Evolutionary conservation across 257 asterid species (phyloP), one percentile per base, ranked within the genome.

Genomic region (Fraxinus quadrangulata): DNA sequence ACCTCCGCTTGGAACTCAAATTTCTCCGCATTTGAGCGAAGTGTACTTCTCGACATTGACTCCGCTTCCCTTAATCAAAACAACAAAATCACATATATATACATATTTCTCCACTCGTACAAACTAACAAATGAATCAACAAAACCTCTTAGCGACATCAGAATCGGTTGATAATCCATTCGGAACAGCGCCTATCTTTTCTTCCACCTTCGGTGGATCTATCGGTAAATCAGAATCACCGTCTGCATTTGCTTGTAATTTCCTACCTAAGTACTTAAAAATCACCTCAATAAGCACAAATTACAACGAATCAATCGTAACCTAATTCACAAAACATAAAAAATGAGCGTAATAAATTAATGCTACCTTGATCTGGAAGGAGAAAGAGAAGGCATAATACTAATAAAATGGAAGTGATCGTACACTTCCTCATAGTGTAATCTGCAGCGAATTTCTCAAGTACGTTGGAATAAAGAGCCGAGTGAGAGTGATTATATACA

Each of bases 1-100:
- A 94, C 99, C 90, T 94, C 97, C 36, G 97, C 97, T 84, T 94
- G 99, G 88, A 94, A 94, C 89, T 94, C 90, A 67, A 91, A 92
- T 86, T 94, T 94, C 92, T 94, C 91, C 68, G 94, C 97, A 77
- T 74, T 83, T 24, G 95, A 84, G 10, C 97, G 96, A 73, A 90
- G 89, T 3, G 82, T 79, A 71, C 74, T 89, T 81, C 86, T 87
- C 37, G 97, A 91, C 92, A 94, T 94, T 28, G 98, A 93, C 83
- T 90, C 98, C 67, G 96, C 83, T 84, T 95, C 98, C 82, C 99
- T 94, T 75, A 16, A 85, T 51, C 80, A 86, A 86, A 77, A 30
- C 31, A 42, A 69, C 30, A 33, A 80, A 63, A 74, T 54, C 33
- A 36, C 2, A 23, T 16, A 14, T 76, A 69, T 47, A 40, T 1